A percentile compares a stretch with the other conserved stretches of the same genome.
These are phyloP conservation scores for Hymenoscyphus albidus DNA, from an alignment of 2,329 filamentous ascomycete genomes.

Conservation along the genomic window DNA sequence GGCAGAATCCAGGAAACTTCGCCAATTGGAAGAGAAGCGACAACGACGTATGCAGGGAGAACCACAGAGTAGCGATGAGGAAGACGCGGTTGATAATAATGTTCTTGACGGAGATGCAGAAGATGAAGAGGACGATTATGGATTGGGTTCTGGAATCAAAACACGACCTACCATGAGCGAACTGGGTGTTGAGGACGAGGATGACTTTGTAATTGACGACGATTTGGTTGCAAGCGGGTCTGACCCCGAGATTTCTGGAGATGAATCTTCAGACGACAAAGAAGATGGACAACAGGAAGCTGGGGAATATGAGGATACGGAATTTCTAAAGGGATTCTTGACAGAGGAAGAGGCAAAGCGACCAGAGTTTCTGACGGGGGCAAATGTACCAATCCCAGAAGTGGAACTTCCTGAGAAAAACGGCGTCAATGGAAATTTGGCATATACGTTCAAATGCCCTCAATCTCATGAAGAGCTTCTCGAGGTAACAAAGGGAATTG, in stretches of 20 bases:
- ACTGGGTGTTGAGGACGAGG: constrained; percentile 83
- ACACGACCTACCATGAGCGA: constrained; percentile 45
- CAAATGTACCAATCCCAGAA: constrained; percentile 43
- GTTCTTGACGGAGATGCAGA: constrained; percentile 38
- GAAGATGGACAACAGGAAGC: constrained; percentile 40
- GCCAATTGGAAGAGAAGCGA: constrained; percentile 78
- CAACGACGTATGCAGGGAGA: constrained; percentile 85
- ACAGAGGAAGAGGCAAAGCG: constrained; percentile 54
- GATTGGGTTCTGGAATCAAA: constrained; percentile 57
- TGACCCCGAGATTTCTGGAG: constrained; percentile 55
- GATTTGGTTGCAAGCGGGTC: constrained; percentile 82
- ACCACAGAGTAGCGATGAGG: constrained; percentile 62
- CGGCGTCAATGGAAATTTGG: constrained; percentile 52
- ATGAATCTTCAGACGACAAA: constrained; percentile 44
- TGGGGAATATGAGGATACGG: constrained; percentile 54
- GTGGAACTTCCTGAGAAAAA: constrained; percentile 37
- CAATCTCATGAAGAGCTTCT: constrained; percentile 72
- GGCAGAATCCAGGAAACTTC: constrained; percentile 72
- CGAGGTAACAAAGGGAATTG: constrained; percentile 56
- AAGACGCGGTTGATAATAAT: constrained; percentile 47
- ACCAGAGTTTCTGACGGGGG: constrained; percentile 46
- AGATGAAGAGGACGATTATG: constrained; percentile 52
- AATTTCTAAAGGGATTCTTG: constrained; percentile 68
- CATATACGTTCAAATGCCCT: constrained; percentile 85
- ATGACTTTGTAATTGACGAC: constrained; percentile 88